These are phyloP conservation scores for Heterobasidion occidentale DNA, from an alignment of 1,284 basidiomycete genomes.

Conservation along the genomic window DNA sequence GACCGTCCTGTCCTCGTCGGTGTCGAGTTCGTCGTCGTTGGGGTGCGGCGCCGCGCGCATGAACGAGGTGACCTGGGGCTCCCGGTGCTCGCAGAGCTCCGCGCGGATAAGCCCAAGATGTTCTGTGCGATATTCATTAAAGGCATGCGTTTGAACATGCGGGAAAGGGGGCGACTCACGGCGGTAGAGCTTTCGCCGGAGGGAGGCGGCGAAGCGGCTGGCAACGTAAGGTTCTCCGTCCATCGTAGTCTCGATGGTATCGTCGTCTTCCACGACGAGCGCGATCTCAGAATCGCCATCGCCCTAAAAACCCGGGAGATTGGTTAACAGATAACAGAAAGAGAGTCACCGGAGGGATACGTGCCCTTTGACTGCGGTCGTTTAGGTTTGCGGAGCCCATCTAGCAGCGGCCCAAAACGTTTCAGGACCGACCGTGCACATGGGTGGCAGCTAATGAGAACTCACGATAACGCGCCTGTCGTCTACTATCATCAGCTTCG, in stretches of 20 bases:
- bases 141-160: not conserved
- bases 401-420: slow-evolving; percentile 24
- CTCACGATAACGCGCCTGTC: slow-evolving; percentile 80
- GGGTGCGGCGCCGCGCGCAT: slow-evolving; percentile 76
- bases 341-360: not conserved
- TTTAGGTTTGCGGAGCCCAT: slow-evolving; percentile 90
- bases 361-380: slow-evolving; percentile 69
- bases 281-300: slow-evolving; percentile 93
- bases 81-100: slow-evolving; percentile 33
- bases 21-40: slow-evolving; percentile 58
- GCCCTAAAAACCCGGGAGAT: slow-evolving; percentile 39
- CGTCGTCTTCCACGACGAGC: slow-evolving; percentile 81
- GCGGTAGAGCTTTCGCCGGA: slow-evolving; percentile 71
- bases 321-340: slow-evolving; percentile 1
- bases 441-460: slow-evolving; percentile 7
- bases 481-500: slow-evolving; percentile 90
- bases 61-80: slow-evolving; percentile 43
- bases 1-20: slow-evolving; percentile 58
- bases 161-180: slow-evolving; percentile 30
- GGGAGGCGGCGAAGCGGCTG: slow-evolving; percentile 66
- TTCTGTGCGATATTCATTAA: slow-evolving; percentile 35
- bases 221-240: slow-evolving; percentile 66
- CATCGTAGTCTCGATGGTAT: slow-evolving; percentile 75
- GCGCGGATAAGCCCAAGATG: slow-evolving; percentile 80
- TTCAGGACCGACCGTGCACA: no score